A percentile compares a stretch with the other conserved stretches of the same genome.
phyloP scores from a whole-genome alignment of 345 rosid species.

The Balakata baccata region DNA sequence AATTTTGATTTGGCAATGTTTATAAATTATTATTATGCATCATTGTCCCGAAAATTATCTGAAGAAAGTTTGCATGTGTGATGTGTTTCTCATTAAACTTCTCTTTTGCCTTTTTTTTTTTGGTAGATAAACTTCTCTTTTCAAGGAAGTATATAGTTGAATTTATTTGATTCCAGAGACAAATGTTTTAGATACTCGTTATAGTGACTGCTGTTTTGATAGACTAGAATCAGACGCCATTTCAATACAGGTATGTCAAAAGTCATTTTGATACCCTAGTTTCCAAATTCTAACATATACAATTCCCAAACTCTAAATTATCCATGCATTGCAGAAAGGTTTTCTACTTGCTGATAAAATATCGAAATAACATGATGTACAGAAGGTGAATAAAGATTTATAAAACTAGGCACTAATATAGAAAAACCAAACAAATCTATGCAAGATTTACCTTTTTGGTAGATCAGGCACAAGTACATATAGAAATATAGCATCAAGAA shows the following conservation, averaged over 20 bases:
- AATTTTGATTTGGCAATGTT: not conserved
- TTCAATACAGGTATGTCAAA: not conserved
- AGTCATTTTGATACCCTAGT: not conserved
- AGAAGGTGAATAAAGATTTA: not conserved
- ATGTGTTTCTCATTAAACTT: too few species aligned
- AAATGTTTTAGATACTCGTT: not conserved
- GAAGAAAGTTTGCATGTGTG: not conserved
- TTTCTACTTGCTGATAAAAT: not conserved
- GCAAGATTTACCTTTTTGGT: conserved; percentile 68
- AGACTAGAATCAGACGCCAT: not conserved
- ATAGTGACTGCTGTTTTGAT: not conserved
- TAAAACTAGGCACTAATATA: not conserved
- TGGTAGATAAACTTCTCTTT: too few species aligned
- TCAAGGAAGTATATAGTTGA: not conserved
- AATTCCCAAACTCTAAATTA: too few species aligned
- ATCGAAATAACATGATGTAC: not conserved
- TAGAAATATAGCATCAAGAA: conserved; percentile 55
- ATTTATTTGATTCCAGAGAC: not conserved
- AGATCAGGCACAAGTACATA: conserved; percentile 82
- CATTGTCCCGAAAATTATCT: not conserved
- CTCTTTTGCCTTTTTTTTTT: not conserved
- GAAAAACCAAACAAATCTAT: not conserved
- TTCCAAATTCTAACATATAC: not conserved
- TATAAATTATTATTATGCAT: too few species aligned
- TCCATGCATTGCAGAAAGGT: not conserved